These are phyloP conservation scores for Hexamita inflata DNA, from an alignment of 208 protist species.

Conservation along the genomic window DNA sequence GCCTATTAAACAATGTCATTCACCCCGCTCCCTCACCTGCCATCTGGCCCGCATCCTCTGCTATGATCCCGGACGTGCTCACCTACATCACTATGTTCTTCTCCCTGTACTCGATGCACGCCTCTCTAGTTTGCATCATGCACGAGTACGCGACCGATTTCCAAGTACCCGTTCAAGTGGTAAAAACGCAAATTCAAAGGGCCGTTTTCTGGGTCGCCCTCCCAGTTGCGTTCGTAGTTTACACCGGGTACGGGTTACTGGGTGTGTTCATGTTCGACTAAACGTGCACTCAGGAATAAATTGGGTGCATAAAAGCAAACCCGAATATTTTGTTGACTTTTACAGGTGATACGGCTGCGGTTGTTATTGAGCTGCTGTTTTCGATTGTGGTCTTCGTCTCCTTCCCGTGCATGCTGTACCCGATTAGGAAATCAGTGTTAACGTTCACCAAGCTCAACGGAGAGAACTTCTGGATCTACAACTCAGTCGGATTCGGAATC, in stretches of 20 bases:
- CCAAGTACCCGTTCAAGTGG: no score
- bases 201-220: background rate
- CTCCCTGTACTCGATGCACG: constrained; percentile 2
- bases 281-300: background rate
- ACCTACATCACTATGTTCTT: constrained; percentile 15
- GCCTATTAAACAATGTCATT: background rate
- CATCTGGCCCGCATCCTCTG: background rate
- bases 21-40: background rate
- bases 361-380: constrained; percentile 4
- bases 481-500: background rate
- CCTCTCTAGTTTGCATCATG: background rate
- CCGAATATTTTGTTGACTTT: constrained; percentile 13
- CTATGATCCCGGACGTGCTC: background rate
- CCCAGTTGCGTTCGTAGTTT: background rate
- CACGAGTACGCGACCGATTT: background rate
- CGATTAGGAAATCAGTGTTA: background rate
- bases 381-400: constrained; percentile 2
- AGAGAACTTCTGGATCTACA: background rate
- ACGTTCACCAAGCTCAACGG: background rate
- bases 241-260: background rate
- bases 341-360: background rate
- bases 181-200: background rate
- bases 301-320: background rate
- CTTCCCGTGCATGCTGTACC: constrained; percentile 21
- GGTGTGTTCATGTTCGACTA: background rate